Conservation (phyloP, 352 stramenopile species). For the Stramenopiles sp. region DNA sequence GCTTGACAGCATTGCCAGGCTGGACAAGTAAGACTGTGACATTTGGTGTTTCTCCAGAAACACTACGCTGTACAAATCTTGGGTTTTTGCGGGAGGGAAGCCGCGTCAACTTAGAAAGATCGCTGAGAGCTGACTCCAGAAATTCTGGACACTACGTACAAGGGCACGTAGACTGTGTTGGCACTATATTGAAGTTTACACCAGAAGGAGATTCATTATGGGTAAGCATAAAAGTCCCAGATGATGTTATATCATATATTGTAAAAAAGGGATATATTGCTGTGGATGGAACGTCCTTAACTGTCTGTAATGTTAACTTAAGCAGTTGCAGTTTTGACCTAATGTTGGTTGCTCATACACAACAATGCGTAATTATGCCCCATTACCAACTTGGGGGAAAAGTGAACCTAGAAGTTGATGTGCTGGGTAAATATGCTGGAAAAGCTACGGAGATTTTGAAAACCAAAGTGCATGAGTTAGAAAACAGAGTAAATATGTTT, state of each 20-base stretch:
- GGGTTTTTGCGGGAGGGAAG: slow-evolving; percentile 45
- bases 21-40: slow-evolving; percentile 55
- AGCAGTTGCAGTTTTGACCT: slow-evolving; percentile 61
- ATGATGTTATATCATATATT: slow-evolving; percentile 71
- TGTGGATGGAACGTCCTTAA: slow-evolving; percentile 92
- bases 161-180: slow-evolving; percentile 88
- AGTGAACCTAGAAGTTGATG: slow-evolving; percentile 77
- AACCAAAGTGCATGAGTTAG: no score
- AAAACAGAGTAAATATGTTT: no score
- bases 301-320: slow-evolving; percentile 69
- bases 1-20: slow-evolving; percentile 85
- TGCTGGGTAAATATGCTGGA: no score
- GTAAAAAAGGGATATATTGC: slow-evolving; percentile 80
- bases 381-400: slow-evolving; percentile 57
- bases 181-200: slow-evolving; percentile 62
- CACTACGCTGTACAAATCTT: slow-evolving; percentile 73
- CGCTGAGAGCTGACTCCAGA: slow-evolving; percentile 54
- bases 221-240: slow-evolving; percentile 45
- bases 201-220: slow-evolving; percentile 84
- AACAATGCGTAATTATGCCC: slow-evolving; percentile 85
- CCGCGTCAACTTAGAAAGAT: slow-evolving; percentile 80
- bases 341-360: slow-evolving; percentile 95
- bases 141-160: slow-evolving; percentile 97
- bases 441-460: no score
- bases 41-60: slow-evolving; percentile 85